These are phyloP conservation scores for Solanum hybrid DNA, from an alignment of 305 asterid species.

Conservation along the genomic window DNA sequence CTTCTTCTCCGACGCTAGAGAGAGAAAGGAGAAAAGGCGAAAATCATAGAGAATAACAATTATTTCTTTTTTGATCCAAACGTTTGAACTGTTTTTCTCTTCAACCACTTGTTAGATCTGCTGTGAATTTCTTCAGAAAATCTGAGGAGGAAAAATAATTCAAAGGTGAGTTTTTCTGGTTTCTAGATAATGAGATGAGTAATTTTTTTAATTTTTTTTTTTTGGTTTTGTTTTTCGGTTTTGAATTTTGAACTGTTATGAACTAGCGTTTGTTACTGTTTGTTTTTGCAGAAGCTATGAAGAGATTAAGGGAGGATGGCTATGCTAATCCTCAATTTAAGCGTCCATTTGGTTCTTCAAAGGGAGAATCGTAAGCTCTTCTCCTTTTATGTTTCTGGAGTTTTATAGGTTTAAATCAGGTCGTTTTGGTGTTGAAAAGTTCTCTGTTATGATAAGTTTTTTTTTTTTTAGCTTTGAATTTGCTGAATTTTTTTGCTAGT, in stretches of 20 bases:
- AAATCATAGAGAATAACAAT: not conserved
- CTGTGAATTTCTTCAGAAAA: not conserved
- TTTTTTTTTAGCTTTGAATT: not conserved
- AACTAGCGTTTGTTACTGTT: not conserved
- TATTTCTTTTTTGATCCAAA: conserved; percentile 2
- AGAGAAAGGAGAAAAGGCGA: not conserved
- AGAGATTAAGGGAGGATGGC: conserved; percentile 65
- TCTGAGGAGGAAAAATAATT: conserved; percentile 5
- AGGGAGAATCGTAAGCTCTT: conserved; percentile 62
- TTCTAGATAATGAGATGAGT: conserved; percentile 9
- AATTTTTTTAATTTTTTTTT: not conserved
- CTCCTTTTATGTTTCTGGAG: not conserved
- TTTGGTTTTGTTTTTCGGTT: not conserved
- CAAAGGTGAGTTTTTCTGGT: not conserved
- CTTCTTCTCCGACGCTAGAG: not conserved
- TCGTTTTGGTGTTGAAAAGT: not conserved
- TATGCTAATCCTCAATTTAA: conserved; percentile 48
- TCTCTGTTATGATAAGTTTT: not conserved
- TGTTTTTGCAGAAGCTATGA: conserved; percentile 38
- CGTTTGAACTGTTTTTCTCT: not conserved
- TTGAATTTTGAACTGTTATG: conserved; percentile 7
- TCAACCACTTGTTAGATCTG: conserved; percentile 13
- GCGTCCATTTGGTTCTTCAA: conserved; percentile 55
- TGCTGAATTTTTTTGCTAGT: not conserved
- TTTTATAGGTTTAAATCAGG: conserved; percentile 1